These are phyloP conservation scores for Aspergillus sp. DNA, from an alignment of 2,329 filamentous ascomycete genomes.

Conservation along the genomic window DNA sequence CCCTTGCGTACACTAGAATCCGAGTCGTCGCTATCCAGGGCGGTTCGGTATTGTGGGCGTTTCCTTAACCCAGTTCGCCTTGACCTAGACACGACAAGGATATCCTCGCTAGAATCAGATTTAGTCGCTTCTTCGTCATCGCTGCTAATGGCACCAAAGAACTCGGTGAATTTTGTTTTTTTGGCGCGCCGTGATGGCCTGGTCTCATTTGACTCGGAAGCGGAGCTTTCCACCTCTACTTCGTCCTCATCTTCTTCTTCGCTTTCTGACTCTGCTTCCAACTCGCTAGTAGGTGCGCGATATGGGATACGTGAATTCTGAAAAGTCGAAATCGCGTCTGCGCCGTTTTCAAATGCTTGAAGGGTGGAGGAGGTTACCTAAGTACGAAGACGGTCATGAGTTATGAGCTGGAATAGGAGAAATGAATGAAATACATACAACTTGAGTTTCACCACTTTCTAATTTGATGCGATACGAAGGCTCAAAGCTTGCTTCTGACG, in stretches of 20 bases:
- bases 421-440: constrained; percentile 29
- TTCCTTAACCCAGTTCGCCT: constrained; percentile 15
- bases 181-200: constrained; percentile 13
- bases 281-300: not conserved
- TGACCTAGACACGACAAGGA: constrained; percentile 14
- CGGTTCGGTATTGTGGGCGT: constrained; percentile 11
- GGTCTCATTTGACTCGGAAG: constrained; percentile 1
- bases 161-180: constrained; percentile 19
- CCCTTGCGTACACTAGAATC: constrained; percentile 11
- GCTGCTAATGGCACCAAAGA: constrained; percentile 19
- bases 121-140: constrained; percentile 15
- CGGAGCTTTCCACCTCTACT: constrained; percentile 6
- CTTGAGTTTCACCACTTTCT: constrained; percentile 35
- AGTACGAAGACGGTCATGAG: constrained; percentile 7
- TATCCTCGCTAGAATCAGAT: constrained; percentile 24
- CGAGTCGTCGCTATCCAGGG: constrained; percentile 4
- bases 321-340: constrained; percentile 25
- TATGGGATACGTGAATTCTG: constrained; percentile 13
- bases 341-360: constrained; percentile 29
- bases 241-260: constrained; percentile 9
- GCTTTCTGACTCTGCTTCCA: constrained; percentile 1
- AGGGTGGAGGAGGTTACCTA: constrained; percentile 31
- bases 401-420: not conserved
- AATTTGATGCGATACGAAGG: constrained; percentile 34
- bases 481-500: constrained; percentile 18